These are phyloP conservation scores for Flammula alnicola DNA, from an alignment of 1,284 basidiomycete genomes.

Conservation along the genomic window DNA sequence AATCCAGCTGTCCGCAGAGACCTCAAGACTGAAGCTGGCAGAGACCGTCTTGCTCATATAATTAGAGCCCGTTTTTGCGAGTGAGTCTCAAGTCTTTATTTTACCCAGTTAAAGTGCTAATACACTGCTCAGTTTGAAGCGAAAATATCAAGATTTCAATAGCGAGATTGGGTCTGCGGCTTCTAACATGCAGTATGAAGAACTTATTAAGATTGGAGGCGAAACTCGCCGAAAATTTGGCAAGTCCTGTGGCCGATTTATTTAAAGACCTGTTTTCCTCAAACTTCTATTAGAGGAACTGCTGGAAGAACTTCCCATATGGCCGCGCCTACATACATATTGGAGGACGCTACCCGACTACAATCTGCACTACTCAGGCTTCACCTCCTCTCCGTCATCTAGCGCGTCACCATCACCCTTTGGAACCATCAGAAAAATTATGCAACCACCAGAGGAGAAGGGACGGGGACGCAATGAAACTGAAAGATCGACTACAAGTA, in stretches of 20 bases:
- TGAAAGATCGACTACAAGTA: too few relatives aligned
- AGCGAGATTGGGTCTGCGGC: not conserved
- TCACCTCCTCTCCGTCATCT: too few relatives aligned
- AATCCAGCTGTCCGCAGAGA: too few relatives aligned
- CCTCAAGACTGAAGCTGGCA: too few relatives aligned
- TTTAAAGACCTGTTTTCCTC: not conserved
- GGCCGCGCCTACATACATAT: conserved; percentile 10
- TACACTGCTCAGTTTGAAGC: conserved; percentile 1
- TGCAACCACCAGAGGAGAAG: too few relatives aligned
- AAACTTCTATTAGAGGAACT: not conserved
- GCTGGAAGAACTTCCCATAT: conserved; percentile 4
- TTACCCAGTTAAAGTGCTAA: too few relatives aligned
- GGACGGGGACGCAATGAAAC: too few relatives aligned
- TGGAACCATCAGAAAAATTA: too few relatives aligned
- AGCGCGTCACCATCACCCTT: too few relatives aligned
- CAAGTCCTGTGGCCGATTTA: not conserved
- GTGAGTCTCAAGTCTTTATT: too few relatives aligned
- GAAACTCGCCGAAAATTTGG: not conserved
- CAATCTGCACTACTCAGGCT: conserved; percentile 6
- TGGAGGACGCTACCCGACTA: conserved; percentile 7
- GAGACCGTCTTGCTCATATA: too few relatives aligned
- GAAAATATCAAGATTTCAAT: conserved; percentile 7
- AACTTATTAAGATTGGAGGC: not conserved
- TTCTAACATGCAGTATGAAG: not conserved
- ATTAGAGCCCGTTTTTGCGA: too few relatives aligned